Conservation (phyloP, 2,329 filamentous ascomycete species). For the Chrysoporthe deuterocubensis region DNA sequence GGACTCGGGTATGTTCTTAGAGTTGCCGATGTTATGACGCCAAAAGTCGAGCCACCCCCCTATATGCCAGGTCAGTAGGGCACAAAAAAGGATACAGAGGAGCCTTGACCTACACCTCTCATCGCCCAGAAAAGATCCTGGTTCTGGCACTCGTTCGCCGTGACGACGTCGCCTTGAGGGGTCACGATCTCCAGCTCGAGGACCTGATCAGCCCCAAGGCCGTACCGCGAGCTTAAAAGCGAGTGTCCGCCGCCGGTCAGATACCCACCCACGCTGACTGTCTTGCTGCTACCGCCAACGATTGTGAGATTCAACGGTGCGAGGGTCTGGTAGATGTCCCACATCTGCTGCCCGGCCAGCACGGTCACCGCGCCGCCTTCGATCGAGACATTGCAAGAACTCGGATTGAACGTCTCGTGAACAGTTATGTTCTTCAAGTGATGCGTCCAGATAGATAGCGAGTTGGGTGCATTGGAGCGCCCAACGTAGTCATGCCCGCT, state of each 20-base stretch:
- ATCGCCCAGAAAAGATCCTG: constrained; percentile 68
- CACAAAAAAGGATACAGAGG: too few relatives aligned
- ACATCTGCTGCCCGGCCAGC: constrained; percentile 57
- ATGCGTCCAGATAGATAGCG: constrained; percentile 30
- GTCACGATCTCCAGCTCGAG: constrained; percentile 62
- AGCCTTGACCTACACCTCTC: constrained; percentile 47
- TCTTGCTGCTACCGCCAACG: constrained; percentile 58
- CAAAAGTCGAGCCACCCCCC: constrained; percentile 30
- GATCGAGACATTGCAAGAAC: too few relatives aligned
- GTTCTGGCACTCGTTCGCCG: constrained; percentile 56
- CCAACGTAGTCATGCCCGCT: too few relatives aligned
- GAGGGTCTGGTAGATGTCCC: constrained; percentile 51
- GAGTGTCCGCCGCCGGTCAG: constrained; percentile 65
- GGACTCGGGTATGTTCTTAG: not conserved
- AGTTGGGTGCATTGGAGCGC: constrained; percentile 22
- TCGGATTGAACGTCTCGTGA: too few relatives aligned
- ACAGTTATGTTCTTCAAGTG: constrained; percentile 17
- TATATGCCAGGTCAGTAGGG: too few relatives aligned
- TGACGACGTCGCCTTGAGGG: constrained; percentile 52
- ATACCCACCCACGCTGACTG: constrained; percentile 65
- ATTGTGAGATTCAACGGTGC: constrained; percentile 50
- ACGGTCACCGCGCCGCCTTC: constrained; percentile 49
- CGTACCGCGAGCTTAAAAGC: constrained; percentile 55
- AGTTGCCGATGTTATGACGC: constrained; percentile 6
- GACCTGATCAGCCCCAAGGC: constrained; percentile 66